Percentiles rank a stretch among this genome's conserved stretches.
Evolutionary conservation across 1,139 yeast species (phyloP).

Genomic region (Pichia sp.): DNA sequence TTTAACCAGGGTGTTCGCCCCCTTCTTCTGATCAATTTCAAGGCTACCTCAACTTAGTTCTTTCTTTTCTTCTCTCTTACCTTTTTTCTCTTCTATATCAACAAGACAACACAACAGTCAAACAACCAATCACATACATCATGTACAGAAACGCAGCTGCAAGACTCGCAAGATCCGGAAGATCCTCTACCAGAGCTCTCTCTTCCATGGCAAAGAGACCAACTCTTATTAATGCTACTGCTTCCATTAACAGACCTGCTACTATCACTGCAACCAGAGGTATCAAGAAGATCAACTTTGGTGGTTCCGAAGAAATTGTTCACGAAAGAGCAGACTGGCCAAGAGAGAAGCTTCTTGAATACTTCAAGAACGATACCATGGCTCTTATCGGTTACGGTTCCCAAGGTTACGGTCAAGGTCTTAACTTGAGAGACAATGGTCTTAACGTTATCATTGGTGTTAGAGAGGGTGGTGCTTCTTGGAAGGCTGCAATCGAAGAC

Average conservation of each 20-base stretch:
- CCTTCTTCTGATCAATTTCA: too few species aligned
- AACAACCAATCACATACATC: too few species aligned
- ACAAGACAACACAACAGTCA: neutral
- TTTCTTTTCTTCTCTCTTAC: neutral
- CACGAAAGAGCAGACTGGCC: constrained; percentile 99
- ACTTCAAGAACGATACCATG: constrained; percentile 96
- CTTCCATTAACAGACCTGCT: constrained; percentile 32
- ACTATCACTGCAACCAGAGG: constrained; percentile 60
- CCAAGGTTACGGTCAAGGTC: constrained; percentile 99
- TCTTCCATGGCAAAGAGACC: constrained; percentile 55
- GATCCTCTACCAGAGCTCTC: constrained; percentile 33
- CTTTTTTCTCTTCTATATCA: neutral
- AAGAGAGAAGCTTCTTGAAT: constrained; percentile 87
- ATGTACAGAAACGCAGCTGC: constrained; percentile 61
- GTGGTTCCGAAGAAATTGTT: constrained; percentile 90
- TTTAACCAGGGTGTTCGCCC: too few species aligned
- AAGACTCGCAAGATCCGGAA: constrained; percentile 55
- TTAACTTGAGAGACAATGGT: constrained; percentile 98
- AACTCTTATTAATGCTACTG: constrained; percentile 24
- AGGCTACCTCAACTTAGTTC: too few species aligned
- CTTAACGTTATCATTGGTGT: constrained; percentile 97
- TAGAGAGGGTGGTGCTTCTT: constrained; percentile 96
- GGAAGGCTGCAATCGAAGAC: constrained; percentile 99
- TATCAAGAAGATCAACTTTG: constrained; percentile 92
- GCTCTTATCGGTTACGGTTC: constrained; percentile 99